Conservation (phyloP, 2,329 filamentous ascomycete species). For the Leptographium wingfieldii region DNA sequence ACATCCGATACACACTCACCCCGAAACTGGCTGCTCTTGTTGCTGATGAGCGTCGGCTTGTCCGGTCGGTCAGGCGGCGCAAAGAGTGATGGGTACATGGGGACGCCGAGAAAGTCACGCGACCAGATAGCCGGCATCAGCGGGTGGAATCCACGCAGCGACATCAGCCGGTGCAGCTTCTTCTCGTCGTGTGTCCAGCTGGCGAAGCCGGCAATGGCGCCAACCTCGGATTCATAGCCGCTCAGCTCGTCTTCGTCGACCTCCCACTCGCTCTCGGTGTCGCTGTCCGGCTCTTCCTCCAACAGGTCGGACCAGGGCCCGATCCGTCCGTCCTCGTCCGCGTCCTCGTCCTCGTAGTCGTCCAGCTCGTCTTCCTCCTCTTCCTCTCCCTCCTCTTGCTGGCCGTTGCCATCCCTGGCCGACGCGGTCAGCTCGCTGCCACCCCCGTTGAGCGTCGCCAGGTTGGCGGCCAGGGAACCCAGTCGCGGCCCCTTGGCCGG, state of each 20-base stretch:
- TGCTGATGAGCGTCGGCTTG: conserved; percentile 16
- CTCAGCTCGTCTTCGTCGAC: conserved; percentile 10
- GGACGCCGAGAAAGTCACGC: conserved; percentile 20
- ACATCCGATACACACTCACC: conserved; percentile 10
- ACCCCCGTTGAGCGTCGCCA: background rate
- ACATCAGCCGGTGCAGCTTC: conserved; percentile 21
- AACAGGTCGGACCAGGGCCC: conserved; percentile 3
- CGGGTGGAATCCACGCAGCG: conserved; percentile 22
- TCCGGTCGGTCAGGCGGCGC: conserved; percentile 11
- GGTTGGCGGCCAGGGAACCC: background rate
- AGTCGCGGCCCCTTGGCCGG: background rate
- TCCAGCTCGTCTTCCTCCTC: background rate
- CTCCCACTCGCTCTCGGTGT: conserved; percentile 12
- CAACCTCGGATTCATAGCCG: conserved; percentile 12
- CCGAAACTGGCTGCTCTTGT: conserved; percentile 17
- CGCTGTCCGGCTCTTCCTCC: conserved; percentile 6
- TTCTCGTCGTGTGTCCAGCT: conserved; percentile 20
- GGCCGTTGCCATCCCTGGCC: background rate
- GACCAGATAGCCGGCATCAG: conserved; percentile 21
- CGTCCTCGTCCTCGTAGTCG: background rate
- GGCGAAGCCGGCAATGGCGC: conserved; percentile 10
- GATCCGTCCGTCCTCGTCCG: conserved; percentile 1
- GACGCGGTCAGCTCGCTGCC: background rate
- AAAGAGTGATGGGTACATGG: conserved; percentile 20
- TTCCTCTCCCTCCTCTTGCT: background rate